phyloP scores from a whole-genome alignment of 306 rosid species.

The Prunus mira region DNA sequence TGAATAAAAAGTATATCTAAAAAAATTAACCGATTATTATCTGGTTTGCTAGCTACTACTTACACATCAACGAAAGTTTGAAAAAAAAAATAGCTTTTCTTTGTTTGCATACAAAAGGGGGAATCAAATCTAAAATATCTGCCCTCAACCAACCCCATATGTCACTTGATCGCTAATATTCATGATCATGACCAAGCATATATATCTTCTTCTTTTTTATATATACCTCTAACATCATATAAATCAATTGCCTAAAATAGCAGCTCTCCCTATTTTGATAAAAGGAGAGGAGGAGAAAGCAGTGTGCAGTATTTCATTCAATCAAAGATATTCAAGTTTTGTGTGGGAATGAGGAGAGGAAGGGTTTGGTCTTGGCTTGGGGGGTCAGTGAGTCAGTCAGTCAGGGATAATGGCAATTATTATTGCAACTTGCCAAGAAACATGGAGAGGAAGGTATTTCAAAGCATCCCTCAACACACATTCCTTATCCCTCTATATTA shows the following conservation, averaged over 20 bases:
- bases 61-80: neutral
- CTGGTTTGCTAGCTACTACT: neutral
- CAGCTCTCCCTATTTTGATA: neutral
- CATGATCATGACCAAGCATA: too few relatives aligned
- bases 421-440: constrained; percentile 35
- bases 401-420: constrained; percentile 9
- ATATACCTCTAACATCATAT: neutral
- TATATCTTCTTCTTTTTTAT: neutral
- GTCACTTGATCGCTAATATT: neutral
- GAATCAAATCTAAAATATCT: too few relatives aligned
- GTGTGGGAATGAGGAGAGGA: too few relatives aligned
- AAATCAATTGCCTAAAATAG: neutral
- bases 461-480: constrained; percentile 35
- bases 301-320: too few relatives aligned
- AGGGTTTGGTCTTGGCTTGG: neutral
- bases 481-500: constrained; percentile 32
- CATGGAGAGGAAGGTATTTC: constrained; percentile 27
- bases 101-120: too few relatives aligned
- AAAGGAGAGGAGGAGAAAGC: neutral
- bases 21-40: too few relatives aligned
- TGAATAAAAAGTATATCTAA: too few relatives aligned
- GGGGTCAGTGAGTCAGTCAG: too few relatives aligned
- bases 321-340: neutral
- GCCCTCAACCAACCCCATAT: neutral
- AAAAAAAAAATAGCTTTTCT: too few relatives aligned